Conservation (phyloP, 1,284 basidiomycete species). For the Malassezia nana region DNA sequence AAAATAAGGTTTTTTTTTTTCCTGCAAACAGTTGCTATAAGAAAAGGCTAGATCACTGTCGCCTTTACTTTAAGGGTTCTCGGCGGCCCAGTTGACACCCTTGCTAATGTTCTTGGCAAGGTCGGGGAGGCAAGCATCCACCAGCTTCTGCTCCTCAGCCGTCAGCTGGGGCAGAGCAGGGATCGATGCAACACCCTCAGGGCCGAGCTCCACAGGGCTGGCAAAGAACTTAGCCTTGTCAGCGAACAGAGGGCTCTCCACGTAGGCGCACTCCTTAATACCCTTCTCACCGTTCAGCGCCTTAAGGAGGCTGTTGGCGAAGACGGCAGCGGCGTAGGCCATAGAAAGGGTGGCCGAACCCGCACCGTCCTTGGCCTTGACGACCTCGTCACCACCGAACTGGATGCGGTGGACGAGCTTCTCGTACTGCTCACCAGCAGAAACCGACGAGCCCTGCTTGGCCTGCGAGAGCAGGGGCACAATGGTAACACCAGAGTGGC, state of each 20-base stretch:
- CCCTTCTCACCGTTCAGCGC: slow-evolving; percentile 81
- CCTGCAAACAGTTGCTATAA: background rate
- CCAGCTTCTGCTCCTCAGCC: slow-evolving; percentile 47
- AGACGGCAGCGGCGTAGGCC: slow-evolving; percentile 60
- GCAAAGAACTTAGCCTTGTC: slow-evolving; percentile 54
- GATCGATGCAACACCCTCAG: slow-evolving; percentile 44
- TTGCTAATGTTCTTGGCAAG: slow-evolving; percentile 49
- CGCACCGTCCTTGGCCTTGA: slow-evolving; percentile 79
- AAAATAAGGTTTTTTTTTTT: too few species aligned
- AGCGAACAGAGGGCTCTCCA: slow-evolving; percentile 68
- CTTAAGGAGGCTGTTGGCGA: slow-evolving; percentile 65
- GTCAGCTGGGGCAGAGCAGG: slow-evolving; percentile 41
- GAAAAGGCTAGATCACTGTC: background rate
- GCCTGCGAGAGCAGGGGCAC: slow-evolving; percentile 91
- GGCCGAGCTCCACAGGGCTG: slow-evolving; percentile 39
- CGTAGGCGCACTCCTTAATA: slow-evolving; percentile 72
- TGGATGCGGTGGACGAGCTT: slow-evolving; percentile 64
- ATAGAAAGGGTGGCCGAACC: slow-evolving; percentile 79
- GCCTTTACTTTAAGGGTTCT: slow-evolving; percentile 27
- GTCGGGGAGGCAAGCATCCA: slow-evolving; percentile 44
- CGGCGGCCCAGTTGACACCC: slow-evolving; percentile 41
- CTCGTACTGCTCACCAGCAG: slow-evolving; percentile 54
- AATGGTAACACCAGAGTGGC: slow-evolving; percentile 93
- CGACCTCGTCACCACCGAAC: slow-evolving; percentile 88
- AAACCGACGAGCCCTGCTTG: slow-evolving; percentile 56